These are phyloP conservation scores for Rhizopogon vinicolor DNA, from an alignment of 768 basidiomycete genomes.

Conservation along the genomic window DNA sequence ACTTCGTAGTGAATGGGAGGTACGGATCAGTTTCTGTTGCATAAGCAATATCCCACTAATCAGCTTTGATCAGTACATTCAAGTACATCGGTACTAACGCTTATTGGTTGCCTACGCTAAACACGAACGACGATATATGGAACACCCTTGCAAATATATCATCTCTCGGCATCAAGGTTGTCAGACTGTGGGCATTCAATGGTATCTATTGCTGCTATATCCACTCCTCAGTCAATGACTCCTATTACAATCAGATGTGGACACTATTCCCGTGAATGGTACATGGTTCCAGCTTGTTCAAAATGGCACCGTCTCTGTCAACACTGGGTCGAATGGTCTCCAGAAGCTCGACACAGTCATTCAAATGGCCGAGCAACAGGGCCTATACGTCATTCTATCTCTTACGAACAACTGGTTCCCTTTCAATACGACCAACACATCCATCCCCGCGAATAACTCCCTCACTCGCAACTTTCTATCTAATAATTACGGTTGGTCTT, in stretches of 20 bases:
- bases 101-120: conserved; percentile 61
- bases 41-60: conserved; percentile 17
- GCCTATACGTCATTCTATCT: conserved; percentile 47
- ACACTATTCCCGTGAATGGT: conserved; percentile 46
- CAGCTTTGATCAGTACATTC: conserved; percentile 30
- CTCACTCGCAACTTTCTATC: conserved; percentile 51
- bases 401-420: conserved; percentile 65
- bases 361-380: conserved; percentile 47
- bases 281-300: conserved; percentile 60
- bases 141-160: conserved; percentile 55
- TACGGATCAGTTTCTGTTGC: conserved; percentile 10
- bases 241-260: conserved; percentile 37
- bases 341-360: conserved; percentile 59
- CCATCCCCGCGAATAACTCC: conserved; percentile 27
- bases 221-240: neutral
- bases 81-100: conserved; percentile 53
- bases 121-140: conserved; percentile 51
- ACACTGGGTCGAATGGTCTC: conserved; percentile 57
- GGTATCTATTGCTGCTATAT: conserved; percentile 28
- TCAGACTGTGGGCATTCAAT: conserved; percentile 72
- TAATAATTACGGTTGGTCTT: conserved; percentile 51
- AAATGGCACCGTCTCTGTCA: conserved; percentile 53
- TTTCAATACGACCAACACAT: conserved; percentile 17
- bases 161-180: conserved; percentile 49
- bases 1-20: conserved; percentile 56